These are phyloP conservation scores for Williopsis jadinii DNA, from an alignment of 1,139 yeast species.

Conservation along the genomic window DNA sequence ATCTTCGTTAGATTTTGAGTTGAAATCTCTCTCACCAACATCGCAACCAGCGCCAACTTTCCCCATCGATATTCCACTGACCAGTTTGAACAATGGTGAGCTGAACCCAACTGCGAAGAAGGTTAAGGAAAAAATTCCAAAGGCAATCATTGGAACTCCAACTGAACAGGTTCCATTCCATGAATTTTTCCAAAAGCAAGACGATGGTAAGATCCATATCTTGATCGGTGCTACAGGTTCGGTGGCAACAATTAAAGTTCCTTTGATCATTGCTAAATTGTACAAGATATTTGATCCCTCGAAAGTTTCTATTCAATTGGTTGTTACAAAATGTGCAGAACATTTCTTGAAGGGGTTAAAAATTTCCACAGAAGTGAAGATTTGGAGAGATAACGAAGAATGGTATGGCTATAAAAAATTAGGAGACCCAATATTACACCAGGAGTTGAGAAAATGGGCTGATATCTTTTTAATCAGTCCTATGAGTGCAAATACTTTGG, in stretches of 20 bases:
- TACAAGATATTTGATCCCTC: conserved; percentile 67
- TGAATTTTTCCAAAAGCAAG: conserved; percentile 61
- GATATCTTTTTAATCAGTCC: conserved; percentile 90
- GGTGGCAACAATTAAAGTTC: conserved; percentile 92
- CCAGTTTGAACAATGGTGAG: neutral
- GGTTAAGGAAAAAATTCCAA: conserved; percentile 23
- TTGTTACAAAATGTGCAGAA: conserved; percentile 76
- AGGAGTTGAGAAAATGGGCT: conserved; percentile 92
- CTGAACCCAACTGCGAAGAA: neutral
- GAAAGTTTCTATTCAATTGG: conserved; percentile 74
- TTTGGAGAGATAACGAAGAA: conserved; percentile 93
- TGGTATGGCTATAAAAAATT: conserved; percentile 58
- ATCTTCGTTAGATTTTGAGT: neutral
- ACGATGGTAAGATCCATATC: conserved; percentile 79
- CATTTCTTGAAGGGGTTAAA: conserved; percentile 77
- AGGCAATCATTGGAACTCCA: conserved; percentile 41
- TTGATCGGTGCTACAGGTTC: conserved; percentile 92
- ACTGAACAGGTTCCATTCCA: conserved; percentile 70
- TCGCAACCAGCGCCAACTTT: conserved; percentile 4
- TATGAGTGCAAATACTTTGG: conserved; percentile 85
- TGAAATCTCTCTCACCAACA: conserved; percentile 1
- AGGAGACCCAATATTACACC: conserved; percentile 69
- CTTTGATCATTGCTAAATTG: conserved; percentile 74
- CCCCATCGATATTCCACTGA: conserved; percentile 1
- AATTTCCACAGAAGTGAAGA: conserved; percentile 73